Base-by-base conservation (phyloP, 2,329 filamentous ascomycete species). In the Colletotrichum tropicale region DNA sequence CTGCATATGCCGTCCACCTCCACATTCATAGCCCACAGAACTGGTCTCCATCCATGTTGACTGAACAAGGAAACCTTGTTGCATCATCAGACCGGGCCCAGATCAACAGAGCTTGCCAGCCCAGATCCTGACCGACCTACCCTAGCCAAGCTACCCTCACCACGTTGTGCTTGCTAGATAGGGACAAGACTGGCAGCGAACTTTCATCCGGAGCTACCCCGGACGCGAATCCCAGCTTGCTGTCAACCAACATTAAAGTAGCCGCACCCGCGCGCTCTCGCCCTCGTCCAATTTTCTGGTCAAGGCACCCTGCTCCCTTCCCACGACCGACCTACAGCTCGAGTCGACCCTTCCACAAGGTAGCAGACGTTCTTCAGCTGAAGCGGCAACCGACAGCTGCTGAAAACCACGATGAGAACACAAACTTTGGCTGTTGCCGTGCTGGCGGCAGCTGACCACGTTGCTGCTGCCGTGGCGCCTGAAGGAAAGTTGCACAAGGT, bases 181-280 rank as follows among this genome's bases (percentile, higher is more conserved):
- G 12, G 55, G 52, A 55, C 21, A 58, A 28, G 67, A 69, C 43
- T 24, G 18, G 65, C 18, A 61, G 58, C 26, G 56, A 61, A 61
- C 18, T n/a, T 26, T 32, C 36, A 16, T 52, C 58, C 36, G 56
- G 48, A 58, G 58, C 64, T 65, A 73, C 58, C 64, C 73, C 58
- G 43, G 58, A 60, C 48, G 18, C 65, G 55, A 48, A 21, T 26
- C 73, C 34, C 64, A 38, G 62, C 38, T 21, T 30, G n/a, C 64
- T 75, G 73, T 52, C 64, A 52, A 60, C 48, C 66, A 65, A 69
- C 55, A 69, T 69, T 75, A 73, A 75, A 75, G 58, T 34, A 65
- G 56, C 64, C 48, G 58, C 69, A 28, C 36, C 72, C 68, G 72
- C 72, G 13, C 66, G 72, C 68, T 6, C 52, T 15, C 30, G 12